Evolutionary conservation across 1,139 yeast species (phyloP), one percentile per base, ranked within the genome.

Genomic region (Scheffersomyces lignicola): DNA sequence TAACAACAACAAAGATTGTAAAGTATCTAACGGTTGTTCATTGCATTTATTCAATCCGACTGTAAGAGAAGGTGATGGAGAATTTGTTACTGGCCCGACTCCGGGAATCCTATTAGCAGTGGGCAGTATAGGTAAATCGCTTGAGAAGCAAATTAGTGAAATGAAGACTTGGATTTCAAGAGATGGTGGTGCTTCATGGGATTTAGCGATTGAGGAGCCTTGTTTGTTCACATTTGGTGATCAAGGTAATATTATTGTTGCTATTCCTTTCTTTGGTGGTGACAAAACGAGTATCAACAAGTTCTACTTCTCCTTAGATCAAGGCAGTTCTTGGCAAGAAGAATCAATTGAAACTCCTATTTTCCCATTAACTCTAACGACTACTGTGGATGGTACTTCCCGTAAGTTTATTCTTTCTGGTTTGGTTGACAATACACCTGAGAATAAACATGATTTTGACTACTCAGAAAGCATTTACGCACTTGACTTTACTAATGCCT

Each of bases 151-250:
- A 16, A 30, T 52, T 9, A 37, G 49, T 0, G 51, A 63, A 3
- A 44, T 66, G 50, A 58, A 64, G 13, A 80, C 89, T 1, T 87
- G 70, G 55, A 52, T 85, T 4, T 85, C 95, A 0, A 71, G 86
- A 42, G 88, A 88, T 58, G 92, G 89, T 24, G 96, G 96, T 15
- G 57, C 71, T 6, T 62, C 81, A 0, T 89, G 96, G 96, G 58
- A 58, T 26, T 54, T 66, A 38, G 75, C 80, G 0, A 50, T 80
- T 17, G 76, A 78, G 26, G 73, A 67, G 26, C 79, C 89, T 2
- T 67, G 78, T 30, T 51, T 69, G 4, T 80, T 76, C 45, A 69
- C 83, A 0, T 83, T 80, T 60, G 96, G 94, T 36, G 95, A 88
- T 56, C 76, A 77, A 39, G 97, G 96, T 33, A 87, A 87, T 53